Evolutionary conservation across 2,329 filamentous ascomycete genomes (phyloP), one percentile per base, ranked within the genome.

Genomic region (Grosmannia penicillata): DNA sequence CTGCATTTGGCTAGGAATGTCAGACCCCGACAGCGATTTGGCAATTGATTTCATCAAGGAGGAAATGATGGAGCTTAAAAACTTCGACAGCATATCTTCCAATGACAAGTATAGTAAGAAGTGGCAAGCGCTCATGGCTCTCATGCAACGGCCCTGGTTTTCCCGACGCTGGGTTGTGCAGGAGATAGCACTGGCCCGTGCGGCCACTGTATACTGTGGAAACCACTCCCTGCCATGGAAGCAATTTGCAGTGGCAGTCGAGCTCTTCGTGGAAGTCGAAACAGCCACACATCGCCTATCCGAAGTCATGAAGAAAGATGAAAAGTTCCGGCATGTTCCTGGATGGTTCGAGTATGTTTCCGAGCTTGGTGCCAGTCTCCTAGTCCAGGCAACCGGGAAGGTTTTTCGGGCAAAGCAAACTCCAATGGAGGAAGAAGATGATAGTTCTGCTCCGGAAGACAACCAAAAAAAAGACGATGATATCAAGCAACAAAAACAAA

Each of bases 151-250:
- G 4, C 7, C 6, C 8, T 41, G 38, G 38, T 41, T 43, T 30
- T 38, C 29, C 19, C 32, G 42, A 13, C 36, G 36, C 7, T 43
- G 42, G 38, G 37, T 43, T 4, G 39, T 43, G 8, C 42, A 43
- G 29, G 42, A 43, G 23, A 39, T 41, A 22, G 38, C 42, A 8
- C 27, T 43, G 21, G 33, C 42, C 3, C 36, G 38, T 7, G 26
- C 37, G 5, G 42, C 38, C 23, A 43, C 31, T 14, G 33, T 43
- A 4, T 36, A 43, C 35, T 36, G 42, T 23, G 42, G 42, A 6
- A 3, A 14, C 13, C 6, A 32, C 21, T 25, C 27, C 9, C n/a
- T 32, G 14, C 24, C 37, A 21, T 33, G 37, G 25, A 31, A 31
- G 29, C 15, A 10, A 17, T 31, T 31, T 18, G 29, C 29, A 6